Evolutionary conservation across 768 basidiomycete species (phyloP).

Genomic region (Holtermanniella nyarrowii): DNA sequence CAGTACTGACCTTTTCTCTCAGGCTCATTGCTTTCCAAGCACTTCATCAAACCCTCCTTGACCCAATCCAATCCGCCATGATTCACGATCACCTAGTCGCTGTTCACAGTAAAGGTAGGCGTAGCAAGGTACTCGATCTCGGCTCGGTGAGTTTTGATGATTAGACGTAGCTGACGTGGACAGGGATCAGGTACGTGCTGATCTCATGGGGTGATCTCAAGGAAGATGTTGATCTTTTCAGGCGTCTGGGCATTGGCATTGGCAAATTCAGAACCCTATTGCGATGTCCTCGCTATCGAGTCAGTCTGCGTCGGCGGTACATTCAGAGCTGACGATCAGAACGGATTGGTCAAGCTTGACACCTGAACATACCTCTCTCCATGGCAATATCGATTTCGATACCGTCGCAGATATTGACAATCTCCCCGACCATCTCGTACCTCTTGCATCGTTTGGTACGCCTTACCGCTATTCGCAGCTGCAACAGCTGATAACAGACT

Average conservation of each 20-base stretch:
- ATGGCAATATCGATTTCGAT: slow-evolving; percentile 30
- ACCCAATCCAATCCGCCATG: slow-evolving; percentile 9
- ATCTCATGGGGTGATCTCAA: not conserved
- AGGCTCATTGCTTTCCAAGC: slow-evolving; percentile 13
- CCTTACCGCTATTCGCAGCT: not conserved
- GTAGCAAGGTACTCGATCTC: slow-evolving; percentile 26
- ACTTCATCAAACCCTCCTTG: slow-evolving; percentile 10
- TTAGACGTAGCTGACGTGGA: not conserved
- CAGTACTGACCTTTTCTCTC: too few relatives aligned
- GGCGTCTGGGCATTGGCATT: slow-evolving; percentile 23
- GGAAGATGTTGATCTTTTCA: too few relatives aligned
- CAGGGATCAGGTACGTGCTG: slow-evolving; percentile 15
- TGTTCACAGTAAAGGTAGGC: slow-evolving; percentile 17
- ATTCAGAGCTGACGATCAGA: slow-evolving; percentile 5
- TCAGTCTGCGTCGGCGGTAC: slow-evolving; percentile 11
- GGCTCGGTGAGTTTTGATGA: slow-evolving; percentile 21
- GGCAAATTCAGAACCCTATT: slow-evolving; percentile 17
- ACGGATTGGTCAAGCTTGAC: slow-evolving; percentile 18
- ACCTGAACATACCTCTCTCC: not conserved
- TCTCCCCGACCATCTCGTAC: not conserved
- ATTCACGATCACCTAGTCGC: slow-evolving; percentile 12
- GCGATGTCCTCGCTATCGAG: slow-evolving; percentile 28
- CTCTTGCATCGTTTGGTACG: not conserved
- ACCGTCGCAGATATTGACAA: slow-evolving; percentile 15
- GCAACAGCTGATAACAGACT: slow-evolving; percentile 13